Evolutionary conservation across 1,284 basidiomycete species (phyloP), one percentile per base, ranked within the genome.

Genomic region (Irpex sp.): DNA sequence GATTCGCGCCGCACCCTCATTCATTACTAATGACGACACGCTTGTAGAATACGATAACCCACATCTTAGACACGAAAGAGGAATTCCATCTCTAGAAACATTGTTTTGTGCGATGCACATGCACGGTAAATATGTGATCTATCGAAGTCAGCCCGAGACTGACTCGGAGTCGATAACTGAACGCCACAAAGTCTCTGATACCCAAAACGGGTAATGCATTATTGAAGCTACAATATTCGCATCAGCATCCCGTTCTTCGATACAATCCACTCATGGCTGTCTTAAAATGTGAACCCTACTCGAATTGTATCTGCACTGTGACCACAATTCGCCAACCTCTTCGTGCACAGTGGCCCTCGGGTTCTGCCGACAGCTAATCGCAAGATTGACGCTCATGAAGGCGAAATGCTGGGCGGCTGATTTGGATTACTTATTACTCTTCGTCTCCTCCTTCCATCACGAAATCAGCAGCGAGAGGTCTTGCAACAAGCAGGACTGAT

Each of bases 11-110:
- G 2, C 26, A 26, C 2, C 19, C 19, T 37, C 26, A 33, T 33
- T 37, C 31, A 61, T 15, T 50, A 57, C 56, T 61, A 35, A 46
- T 46, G 54, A 58, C 46, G 50, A 46, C 61, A 53, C 46, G 39
- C 15, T 5, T 61, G 61, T 61, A 61, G 43, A 21, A 58, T 31
- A 31, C 9, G 37, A 57, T 58, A 33, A 33, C 33, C 26, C 49
- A 55, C 33, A 17, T 33, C 31, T 35, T 55, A 55, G 53, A 55
- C 2, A 55, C 19, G 3, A 35, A 7, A 15, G 13, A 35, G 19
- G 53, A 13, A 55, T 26, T n/a, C n/a, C n/a, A n/a, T n/a, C n/a
- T n/a, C n/a, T n/a, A n/a, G n/a, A n/a, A n/a, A n/a, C n/a, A n/a
- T n/a, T n/a, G n/a, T n/a, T 26, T 26, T 26, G 26, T 26, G 26